phyloP scores from a whole-genome alignment of 768 basidiomycete species.

The Rhizopogon salebrosus region DNA sequence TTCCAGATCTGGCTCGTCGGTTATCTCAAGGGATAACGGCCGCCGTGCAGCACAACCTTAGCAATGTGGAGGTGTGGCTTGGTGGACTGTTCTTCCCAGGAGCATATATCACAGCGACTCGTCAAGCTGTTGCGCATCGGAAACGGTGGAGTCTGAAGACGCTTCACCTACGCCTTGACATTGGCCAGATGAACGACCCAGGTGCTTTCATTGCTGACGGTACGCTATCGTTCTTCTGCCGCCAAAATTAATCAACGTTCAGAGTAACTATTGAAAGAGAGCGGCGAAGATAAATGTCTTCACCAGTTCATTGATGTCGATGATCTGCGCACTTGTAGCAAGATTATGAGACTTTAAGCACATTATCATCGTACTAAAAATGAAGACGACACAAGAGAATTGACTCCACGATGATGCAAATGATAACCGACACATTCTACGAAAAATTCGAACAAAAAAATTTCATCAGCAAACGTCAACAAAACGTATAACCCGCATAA shows the following conservation, averaged over 20 bases:
- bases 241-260: neutral
- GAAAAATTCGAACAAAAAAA: too few species aligned
- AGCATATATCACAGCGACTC: constrained; percentile 91
- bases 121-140: constrained; percentile 92
- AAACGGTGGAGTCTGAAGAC: constrained; percentile 94
- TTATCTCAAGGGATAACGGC: constrained; percentile 66
- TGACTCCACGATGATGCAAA: too few species aligned
- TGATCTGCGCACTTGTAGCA: too few species aligned
- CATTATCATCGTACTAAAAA: too few species aligned
- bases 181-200: constrained; percentile 75
- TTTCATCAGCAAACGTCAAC: too few species aligned
- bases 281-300: too few species aligned
- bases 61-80: constrained; percentile 80
- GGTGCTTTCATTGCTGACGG: constrained; percentile 86
- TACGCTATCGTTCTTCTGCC: constrained; percentile 1
- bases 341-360: too few species aligned
- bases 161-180: constrained; percentile 70
- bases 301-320: too few species aligned
- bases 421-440: too few species aligned
- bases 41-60: constrained; percentile 49
- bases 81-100: constrained; percentile 96
- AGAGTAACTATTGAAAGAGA: too few species aligned
- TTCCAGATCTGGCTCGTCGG: constrained; percentile 74
- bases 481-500: too few species aligned
- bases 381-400: too few species aligned